These are phyloP conservation scores for barley (Hordeum vulgare) DNA, from an alignment of 176 grass and related monocot species.

Conservation along the genomic window DNA sequence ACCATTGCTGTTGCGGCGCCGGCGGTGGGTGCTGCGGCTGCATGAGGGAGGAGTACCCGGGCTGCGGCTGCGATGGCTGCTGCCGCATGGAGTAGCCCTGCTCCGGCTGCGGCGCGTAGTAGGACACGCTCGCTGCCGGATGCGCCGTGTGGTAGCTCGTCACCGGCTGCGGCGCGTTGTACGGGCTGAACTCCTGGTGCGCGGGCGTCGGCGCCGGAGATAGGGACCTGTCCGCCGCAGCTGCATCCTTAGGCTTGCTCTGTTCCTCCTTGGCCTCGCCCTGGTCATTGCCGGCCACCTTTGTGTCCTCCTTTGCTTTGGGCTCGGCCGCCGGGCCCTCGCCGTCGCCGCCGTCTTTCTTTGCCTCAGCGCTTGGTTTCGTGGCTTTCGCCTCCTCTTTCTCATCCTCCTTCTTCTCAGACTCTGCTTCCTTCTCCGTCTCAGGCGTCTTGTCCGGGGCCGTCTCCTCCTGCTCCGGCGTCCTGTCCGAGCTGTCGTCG, in stretches of 20 bases:
- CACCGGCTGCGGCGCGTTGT: constrained; percentile 43
- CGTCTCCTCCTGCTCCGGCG: constrained; percentile 6
- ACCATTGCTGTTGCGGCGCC: constrained; percentile 28
- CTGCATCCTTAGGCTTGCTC: constrained; percentile 6
- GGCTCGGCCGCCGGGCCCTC: neutral
- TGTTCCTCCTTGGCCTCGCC: constrained; percentile 7
- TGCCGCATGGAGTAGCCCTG: neutral
- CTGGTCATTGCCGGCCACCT: constrained; percentile 13
- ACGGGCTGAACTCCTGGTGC: constrained; percentile 2
- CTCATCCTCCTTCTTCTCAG: neutral
- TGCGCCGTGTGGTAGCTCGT: constrained; percentile 59
- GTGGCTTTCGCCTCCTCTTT: constrained; percentile 1
- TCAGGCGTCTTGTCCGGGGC: constrained; percentile 20
- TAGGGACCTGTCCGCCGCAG: neutral
- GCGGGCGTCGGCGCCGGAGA: neutral
- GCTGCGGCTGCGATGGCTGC: neutral
- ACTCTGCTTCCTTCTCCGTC: neutral
- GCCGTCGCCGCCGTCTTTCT: constrained; percentile 19
- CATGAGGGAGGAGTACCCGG: neutral
- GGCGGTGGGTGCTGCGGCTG: neutral
- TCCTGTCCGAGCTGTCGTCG: constrained; percentile 28
- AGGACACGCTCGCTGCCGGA: constrained; percentile 48
- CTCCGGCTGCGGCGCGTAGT: constrained; percentile 42
- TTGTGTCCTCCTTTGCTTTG: constrained; percentile 18
- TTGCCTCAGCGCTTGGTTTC: constrained; percentile 20